Evolutionary conservation across 306 rosid genomes (phyloP), one percentile per base, ranked within the genome.

Genomic region (Quercus mongolica): DNA sequence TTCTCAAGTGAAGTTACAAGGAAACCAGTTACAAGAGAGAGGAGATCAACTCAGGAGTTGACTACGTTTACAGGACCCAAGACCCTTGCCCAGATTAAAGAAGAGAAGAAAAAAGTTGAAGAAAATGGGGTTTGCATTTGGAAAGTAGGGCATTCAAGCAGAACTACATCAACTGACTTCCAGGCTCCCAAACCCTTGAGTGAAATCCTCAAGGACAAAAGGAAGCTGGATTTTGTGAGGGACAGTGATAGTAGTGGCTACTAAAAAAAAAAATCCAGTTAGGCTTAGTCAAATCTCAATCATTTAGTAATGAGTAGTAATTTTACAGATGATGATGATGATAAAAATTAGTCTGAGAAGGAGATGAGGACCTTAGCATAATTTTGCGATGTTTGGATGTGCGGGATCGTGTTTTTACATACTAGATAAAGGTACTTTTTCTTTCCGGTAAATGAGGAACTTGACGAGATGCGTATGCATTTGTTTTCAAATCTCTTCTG

Each of bases 71-170:
- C 87, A 14, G 96, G 97, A 79, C 96, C 97, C 5, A 91, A 91
- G 85, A 65, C 90, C 58, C 97, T 91, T 46, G 87, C 90, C 57
- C 94, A 89, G 87, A 89, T 91, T 70, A 91, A 82, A 83, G 88
- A 90, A 74, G 94, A 85, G 86, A 91, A 83, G 89, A 80, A 56
- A 80, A 79, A 71, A 68, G 76, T 82, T 21, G 83, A 38, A 74
- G 87, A 65, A 83, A 74, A 77, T 55, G 79, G 83, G 15, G 80
- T 75, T 51, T 56, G 64, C 78, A 31, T 51, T 20, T 7, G 49
- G 77, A 44, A 61, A 56, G 25, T 20, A 8, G 75, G 57, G 20
- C 18, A 19, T 26, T 62, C 19, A 26, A 20, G 33, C 57, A 76
- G 76, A 76, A 70, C 76, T 58, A 54, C 62, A 14, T 65, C 78